A percentile compares a stretch with the other conserved stretches of the same genome.
These are phyloP conservation scores for Macadamia integrifolia DNA, from an alignment of 164 flowering plant species.

Conservation along the genomic window DNA sequence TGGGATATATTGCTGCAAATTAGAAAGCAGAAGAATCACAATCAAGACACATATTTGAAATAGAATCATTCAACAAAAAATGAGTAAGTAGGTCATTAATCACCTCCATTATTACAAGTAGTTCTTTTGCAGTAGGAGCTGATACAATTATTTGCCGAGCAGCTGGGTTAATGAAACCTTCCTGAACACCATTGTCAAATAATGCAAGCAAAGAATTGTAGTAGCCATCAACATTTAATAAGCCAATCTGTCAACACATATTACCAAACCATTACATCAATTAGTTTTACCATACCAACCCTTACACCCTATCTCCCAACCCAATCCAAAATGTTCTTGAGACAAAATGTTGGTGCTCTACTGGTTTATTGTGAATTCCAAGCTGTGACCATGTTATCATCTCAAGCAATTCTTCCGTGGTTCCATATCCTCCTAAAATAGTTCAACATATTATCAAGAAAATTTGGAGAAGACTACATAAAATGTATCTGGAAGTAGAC, in stretches of 20 bases:
- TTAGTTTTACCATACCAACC: conserved; percentile 30
- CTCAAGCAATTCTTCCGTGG: conserved; percentile 89
- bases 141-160: conserved; percentile 74
- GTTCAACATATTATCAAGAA: not conserved
- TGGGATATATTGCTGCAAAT: conserved; percentile 65
- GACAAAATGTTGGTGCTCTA: conserved; percentile 17
- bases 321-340: conserved; percentile 1
- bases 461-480: no score
- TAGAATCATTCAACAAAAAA: no score
- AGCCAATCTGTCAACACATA: conserved; percentile 82
- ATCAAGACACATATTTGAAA: not conserved
- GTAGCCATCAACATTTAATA: conserved; percentile 87
- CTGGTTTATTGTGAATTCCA: conserved; percentile 90
- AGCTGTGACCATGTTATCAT: conserved; percentile 96
- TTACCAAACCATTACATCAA: conserved; percentile 16
- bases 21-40: conserved; percentile 4
- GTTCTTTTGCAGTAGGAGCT: conserved; percentile 82
- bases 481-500: conserved; percentile 7
- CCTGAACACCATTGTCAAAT: conserved; percentile 78
- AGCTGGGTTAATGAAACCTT: conserved; percentile 86
- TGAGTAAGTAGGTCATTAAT: not conserved
- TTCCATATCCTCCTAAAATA: conserved; percentile 85
- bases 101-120: conserved; percentile 76
- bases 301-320: conserved; percentile 35
- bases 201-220: conserved; percentile 68